Base-by-base conservation (phyloP, 1,284 basidiomycete species). In the Fomes fomentarius region DNA sequence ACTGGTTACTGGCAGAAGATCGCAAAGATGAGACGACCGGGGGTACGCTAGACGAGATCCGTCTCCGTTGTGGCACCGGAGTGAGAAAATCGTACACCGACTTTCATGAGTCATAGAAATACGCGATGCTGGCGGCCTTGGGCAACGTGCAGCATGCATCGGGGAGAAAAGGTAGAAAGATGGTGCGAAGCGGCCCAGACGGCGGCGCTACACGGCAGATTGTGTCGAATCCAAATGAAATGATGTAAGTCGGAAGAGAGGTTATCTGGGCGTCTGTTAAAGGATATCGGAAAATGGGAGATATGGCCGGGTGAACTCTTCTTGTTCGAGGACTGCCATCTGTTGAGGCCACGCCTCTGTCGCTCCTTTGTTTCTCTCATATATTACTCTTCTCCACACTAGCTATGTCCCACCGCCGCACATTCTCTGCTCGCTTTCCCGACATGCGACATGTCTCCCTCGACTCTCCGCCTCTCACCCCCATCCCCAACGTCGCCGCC, bases 341-440 rank as follows among this genome's bases (percentile, higher is more conserved):
- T 34, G 19, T 44, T 47, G 50, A 37, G 59, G 55, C 53, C 59
- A 61, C 56, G 59, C 59, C 59, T 57, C 59, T 61, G 51, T 54
- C 60, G 57, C 54, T 61, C 60, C 57, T 61, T 61, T 61, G 58
- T 60, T 50, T 48, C 38, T 39, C 45, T 37, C 41, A 40, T 44
- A 54, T 57, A 58, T 57, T 47, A 45, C 47, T 38, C 47, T 12
- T 12, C 45, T 30, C 44, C 50, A 35, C 45, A 25, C 50, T 22
- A 41, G 42, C 31, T 52, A 71, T 71, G 69, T 55, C 67, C 39
- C 69, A 71, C 57, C 69, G 69, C 52, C 67, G 69, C 61, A 68
- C 63, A 46, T 63, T 64, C 57, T 70, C 69, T 19, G 57, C 65
- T 12, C 69, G 67, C 49, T 63, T 63, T 43, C 66, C 69, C 58